Evolutionary conservation across 1,284 basidiomycete species (phyloP), one percentile per base, ranked within the genome.

Genomic region (Kwoniella shivajii): DNA sequence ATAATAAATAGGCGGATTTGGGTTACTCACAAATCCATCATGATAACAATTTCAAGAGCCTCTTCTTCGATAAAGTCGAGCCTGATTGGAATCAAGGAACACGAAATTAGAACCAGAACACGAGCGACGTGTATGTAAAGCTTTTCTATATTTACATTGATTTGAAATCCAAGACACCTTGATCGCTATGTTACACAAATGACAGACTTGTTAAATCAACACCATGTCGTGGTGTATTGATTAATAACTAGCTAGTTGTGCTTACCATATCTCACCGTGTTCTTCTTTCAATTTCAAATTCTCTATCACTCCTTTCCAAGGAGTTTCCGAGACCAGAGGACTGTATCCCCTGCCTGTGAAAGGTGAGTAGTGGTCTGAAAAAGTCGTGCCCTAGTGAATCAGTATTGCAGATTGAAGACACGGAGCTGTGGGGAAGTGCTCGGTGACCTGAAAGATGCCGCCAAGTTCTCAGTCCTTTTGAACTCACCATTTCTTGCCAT

Each of bases 341-440:
- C 47, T 54, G 42, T 57, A 63, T 1, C 61, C 61, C 27, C 45
- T 47, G 2, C 58, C 61, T 13, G 57, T 60, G 51, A 63, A 63
- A 9, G 61, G 61, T 27, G 53, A 60, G 44, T 63, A 63, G 16
- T 36, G 16, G n/a, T 63, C 50, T 51, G 18, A 18, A 30, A 20
- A 20, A 5, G 14, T 38, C 13, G 6, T 27, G 30, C n/a, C n/a
- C n/a, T n/a, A n/a, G n/a, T n/a, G n/a, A n/a, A n/a, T n/a, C n/a
- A n/a, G n/a, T n/a, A n/a, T n/a, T n/a, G n/a, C n/a, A n/a, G n/a
- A n/a, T n/a, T n/a, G n/a, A n/a, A n/a, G n/a, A n/a, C n/a, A n/a
- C n/a, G n/a, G n/a, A n/a, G n/a, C n/a, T n/a, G n/a, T n/a, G n/a
- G n/a, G n/a, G n/a, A n/a, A n/a, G n/a, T n/a, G n/a, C n/a, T n/a